Conservation (phyloP, 2,329 filamentous ascomycete species). For the Fusarium sp. region DNA sequence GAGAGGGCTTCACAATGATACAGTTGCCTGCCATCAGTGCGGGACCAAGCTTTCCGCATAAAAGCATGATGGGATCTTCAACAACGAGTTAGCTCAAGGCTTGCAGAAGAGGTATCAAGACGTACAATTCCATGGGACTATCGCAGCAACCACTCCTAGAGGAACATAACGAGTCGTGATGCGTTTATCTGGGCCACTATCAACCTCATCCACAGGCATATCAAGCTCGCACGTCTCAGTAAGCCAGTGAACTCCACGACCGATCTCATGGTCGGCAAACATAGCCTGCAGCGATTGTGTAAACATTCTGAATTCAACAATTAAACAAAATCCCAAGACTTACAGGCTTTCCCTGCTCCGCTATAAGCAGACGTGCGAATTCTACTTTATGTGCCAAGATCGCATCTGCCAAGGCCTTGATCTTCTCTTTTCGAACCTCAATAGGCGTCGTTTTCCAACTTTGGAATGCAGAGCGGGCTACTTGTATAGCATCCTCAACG, state of each 20-base stretch:
- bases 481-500: background rate
- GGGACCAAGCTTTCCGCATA: background rate
- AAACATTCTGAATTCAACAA: fast-evolving
- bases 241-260: background rate
- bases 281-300: background rate
- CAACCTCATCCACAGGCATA: background rate
- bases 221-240: background rate
- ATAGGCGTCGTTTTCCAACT: background rate
- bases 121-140: background rate
- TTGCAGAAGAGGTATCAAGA: background rate
- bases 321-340: fast-evolving
- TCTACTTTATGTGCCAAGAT: background rate
- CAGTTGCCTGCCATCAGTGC: slow-evolving; percentile 61
- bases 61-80: slow-evolving; percentile 1
- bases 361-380: background rate
- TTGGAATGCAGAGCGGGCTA: background rate
- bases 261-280: background rate
- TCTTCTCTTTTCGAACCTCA: background rate
- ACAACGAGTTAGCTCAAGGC: background rate
- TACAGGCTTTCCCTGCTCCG: background rate
- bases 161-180: background rate
- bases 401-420: background rate
- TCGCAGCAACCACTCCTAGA: background rate
- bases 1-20: slow-evolving; percentile 64
- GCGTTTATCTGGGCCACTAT: background rate